These are phyloP conservation scores for Lasiosphaeris hirsuta DNA, from an alignment of 495 filamentous ascomycete species.

Conservation along the genomic window DNA sequence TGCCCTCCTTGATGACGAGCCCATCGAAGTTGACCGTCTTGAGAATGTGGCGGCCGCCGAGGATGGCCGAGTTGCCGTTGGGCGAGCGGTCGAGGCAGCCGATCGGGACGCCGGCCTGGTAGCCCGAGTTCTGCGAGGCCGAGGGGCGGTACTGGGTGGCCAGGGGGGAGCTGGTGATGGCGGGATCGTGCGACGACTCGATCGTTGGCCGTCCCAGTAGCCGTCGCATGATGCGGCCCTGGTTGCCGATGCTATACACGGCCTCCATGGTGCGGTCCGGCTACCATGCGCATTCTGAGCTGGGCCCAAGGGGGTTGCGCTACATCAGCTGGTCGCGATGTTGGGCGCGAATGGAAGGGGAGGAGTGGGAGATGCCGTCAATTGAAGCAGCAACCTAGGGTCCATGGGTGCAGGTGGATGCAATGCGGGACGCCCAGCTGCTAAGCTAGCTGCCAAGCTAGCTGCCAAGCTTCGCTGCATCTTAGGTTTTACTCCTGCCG, in stretches of 20 bases:
- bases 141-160: conserved; percentile 51
- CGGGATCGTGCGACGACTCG: conserved; percentile 35
- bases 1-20: conserved; percentile 66
- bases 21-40: conserved; percentile 76
- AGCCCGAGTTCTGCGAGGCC: conserved; percentile 68
- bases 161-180: conserved; percentile 38
- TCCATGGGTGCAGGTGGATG: no score
- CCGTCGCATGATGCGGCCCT: conserved; percentile 52
- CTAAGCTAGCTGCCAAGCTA: no score
- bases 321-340: no score
- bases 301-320: no score
- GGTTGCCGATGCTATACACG: conserved; percentile 37
- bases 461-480: neutral
- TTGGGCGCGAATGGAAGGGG: no score
- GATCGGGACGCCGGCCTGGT: conserved; percentile 70
- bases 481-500: neutral
- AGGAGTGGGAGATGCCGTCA: no score
- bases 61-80: conserved; percentile 68
- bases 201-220: conserved; percentile 45
- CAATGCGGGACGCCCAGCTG: no score
- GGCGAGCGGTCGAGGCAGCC: conserved; percentile 74
- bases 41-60: conserved; percentile 79
- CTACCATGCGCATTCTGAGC: no score
- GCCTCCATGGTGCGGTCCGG: conserved; percentile 2
- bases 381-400: no score